Evolutionary conservation across 192 early-diverging fungal species (phyloP).

Genomic region (Mortierella alpina): DNA sequence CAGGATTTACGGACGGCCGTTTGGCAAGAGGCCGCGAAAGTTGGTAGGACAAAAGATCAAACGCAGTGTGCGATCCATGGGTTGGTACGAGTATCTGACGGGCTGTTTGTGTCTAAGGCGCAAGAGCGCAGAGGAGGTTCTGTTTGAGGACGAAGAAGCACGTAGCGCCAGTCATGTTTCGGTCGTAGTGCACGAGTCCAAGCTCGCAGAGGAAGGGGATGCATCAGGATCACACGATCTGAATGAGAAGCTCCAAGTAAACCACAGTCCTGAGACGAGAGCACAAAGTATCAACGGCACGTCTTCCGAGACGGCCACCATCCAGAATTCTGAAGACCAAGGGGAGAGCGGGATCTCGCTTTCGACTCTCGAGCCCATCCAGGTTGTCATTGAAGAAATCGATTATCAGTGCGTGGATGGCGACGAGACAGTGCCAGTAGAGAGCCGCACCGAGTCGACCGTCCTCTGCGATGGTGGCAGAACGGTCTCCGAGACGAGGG

Average conservation of each 20-base stretch:
- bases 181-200: not conserved
- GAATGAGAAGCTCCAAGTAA: no score
- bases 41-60: constrained; percentile 10
- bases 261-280: not conserved
- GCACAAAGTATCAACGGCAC: not conserved
- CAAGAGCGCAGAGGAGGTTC: constrained; percentile 25
- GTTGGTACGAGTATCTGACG: constrained; percentile 24
- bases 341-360: not conserved
- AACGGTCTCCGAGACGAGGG: not conserved
- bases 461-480: not conserved
- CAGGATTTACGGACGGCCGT: constrained; percentile 37
- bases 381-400: constrained; percentile 7
- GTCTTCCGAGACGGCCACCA: not conserved
- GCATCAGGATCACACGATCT: no score
- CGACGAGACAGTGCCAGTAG: not conserved
- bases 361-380: not conserved
- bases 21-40: constrained; percentile 35
- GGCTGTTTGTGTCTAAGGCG: constrained; percentile 23
- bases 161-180: not conserved
- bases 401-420: not conserved
- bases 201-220: no score
- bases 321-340: not conserved
- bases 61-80: not conserved
- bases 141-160: constrained; percentile 3
- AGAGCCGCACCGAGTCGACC: not conserved